These are phyloP conservation scores for Zymoseptoria brevis DNA, from an alignment of 2,329 filamentous ascomycete species.

Conservation along the genomic window DNA sequence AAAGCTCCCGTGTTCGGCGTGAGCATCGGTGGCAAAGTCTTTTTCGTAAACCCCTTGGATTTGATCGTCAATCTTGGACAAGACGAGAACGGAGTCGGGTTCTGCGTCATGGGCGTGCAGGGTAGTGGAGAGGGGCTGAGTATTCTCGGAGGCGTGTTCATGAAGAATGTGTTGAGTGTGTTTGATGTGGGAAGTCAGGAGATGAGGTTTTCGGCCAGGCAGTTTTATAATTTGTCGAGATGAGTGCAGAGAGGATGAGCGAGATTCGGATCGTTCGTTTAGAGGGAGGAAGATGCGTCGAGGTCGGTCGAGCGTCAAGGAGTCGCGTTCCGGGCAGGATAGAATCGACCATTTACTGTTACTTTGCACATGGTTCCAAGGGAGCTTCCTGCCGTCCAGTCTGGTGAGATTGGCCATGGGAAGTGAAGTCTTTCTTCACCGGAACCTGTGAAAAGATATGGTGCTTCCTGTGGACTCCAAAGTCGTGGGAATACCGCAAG, in stretches of 20 bases:
- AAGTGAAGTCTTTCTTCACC: not conserved
- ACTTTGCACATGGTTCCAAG: not conserved
- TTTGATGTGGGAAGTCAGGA: slow-evolving; percentile 43
- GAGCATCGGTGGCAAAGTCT: slow-evolving; percentile 31
- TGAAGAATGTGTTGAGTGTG: slow-evolving; percentile 45
- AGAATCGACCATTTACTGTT: not conserved
- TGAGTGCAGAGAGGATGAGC: not conserved
- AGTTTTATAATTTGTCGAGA: slow-evolving; percentile 14
- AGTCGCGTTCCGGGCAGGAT: not conserved
- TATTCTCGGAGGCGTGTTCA: slow-evolving; percentile 41
- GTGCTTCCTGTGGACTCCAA: not conserved
- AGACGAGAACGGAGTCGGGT: not conserved
- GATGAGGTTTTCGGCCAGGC: slow-evolving; percentile 40
- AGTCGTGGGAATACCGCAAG: not conserved
- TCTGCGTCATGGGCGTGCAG: slow-evolving; percentile 30
- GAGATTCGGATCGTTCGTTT: too few relatives aligned
- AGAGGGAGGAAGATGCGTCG: not conserved
- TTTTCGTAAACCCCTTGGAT: slow-evolving; percentile 26
- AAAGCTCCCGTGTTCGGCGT: slow-evolving; percentile 36
- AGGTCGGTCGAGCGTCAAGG: not conserved
- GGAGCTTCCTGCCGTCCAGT: not conserved
- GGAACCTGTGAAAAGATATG: not conserved
- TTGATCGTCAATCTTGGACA: slow-evolving; percentile 20
- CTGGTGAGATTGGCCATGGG: not conserved
- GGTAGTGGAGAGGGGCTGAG: slow-evolving; percentile 26